These are phyloP conservation scores for Leishmania aethiopica DNA, from an alignment of 208 protist genomes.

Conservation along the genomic window DNA sequence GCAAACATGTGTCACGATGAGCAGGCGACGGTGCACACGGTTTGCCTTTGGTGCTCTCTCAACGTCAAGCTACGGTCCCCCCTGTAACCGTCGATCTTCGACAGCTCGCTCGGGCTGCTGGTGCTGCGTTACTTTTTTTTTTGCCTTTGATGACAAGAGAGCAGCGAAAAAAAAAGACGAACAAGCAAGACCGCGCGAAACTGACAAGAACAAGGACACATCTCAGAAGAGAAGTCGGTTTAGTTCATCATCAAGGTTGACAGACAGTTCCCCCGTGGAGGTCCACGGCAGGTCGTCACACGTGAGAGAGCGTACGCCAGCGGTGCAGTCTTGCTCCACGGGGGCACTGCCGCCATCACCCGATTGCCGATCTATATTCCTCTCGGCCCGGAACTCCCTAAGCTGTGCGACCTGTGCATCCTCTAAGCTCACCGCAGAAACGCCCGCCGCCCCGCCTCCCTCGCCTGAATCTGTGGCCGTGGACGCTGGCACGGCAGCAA, in stretches of 20 bases:
- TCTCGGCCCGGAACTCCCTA: neutral
- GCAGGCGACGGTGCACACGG: neutral
- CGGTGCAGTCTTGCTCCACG: neutral
- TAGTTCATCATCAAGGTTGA: conserved; percentile 75
- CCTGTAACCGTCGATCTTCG: neutral
- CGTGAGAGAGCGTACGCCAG: neutral
- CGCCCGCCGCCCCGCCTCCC: neutral
- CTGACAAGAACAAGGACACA: neutral
- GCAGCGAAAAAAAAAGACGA: neutral
- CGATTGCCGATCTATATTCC: neutral
- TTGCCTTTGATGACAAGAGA: no score
- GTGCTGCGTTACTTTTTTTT: no score
- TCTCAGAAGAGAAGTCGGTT: conserved; percentile 44
- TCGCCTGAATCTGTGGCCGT: neutral
- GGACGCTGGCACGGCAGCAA: neutral
- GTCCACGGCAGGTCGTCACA: neutral
- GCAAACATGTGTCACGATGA: neutral
- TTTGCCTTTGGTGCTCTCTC: neutral
- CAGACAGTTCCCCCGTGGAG: conserved; percentile 15
- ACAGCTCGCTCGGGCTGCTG: no score
- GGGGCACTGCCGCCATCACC: conserved; percentile 11
- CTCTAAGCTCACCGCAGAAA: neutral
- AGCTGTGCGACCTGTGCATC: no score
- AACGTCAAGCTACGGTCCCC: neutral
- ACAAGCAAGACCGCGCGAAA: neutral